Evolutionary conservation across 2,329 filamentous ascomycete species (phyloP).

Genomic region (Boeremia exigua): DNA sequence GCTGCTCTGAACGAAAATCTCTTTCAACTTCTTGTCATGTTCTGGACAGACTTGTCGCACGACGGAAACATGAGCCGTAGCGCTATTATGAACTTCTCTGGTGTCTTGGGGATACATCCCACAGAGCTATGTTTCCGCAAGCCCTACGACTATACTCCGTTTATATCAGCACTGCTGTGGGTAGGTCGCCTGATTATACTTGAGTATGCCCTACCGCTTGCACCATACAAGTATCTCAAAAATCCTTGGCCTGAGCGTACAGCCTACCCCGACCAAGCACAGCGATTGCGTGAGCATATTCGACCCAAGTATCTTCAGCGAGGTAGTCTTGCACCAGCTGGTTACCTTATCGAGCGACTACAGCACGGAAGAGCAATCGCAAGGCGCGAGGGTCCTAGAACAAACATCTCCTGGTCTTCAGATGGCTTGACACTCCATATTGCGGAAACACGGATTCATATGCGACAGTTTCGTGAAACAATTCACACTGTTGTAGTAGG

Average conservation of each 20-base stretch:
- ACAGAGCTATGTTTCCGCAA: slow-evolving; percentile 9
- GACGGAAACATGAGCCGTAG: slow-evolving; percentile 6
- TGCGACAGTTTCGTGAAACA: slow-evolving; percentile 7
- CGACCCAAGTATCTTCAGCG: slow-evolving; percentile 10
- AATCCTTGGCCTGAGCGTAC: slow-evolving; percentile 7
- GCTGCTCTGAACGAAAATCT: slow-evolving; percentile 6
- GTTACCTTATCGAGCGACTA: slow-evolving; percentile 12
- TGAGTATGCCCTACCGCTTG: slow-evolving; percentile 12
- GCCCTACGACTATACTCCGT: slow-evolving; percentile 13
- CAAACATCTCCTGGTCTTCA: not conserved
- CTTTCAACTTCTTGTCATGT: slow-evolving; percentile 17
- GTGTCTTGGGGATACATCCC: slow-evolving; percentile 13
- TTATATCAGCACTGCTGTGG: slow-evolving; percentile 11
- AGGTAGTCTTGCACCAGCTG: slow-evolving; percentile 8
- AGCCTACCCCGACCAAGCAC: slow-evolving; percentile 4
- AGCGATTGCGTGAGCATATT: slow-evolving; percentile 8
- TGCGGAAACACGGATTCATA: slow-evolving; percentile 1
- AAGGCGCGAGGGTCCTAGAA: slow-evolving; percentile 8
- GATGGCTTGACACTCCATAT: slow-evolving; percentile 13
- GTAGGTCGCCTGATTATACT: slow-evolving; percentile 9
- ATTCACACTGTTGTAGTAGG: slow-evolving; percentile 4
- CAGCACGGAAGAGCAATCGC: slow-evolving; percentile 4
- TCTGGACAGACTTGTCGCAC: slow-evolving; percentile 13
- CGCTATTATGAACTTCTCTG: slow-evolving; percentile 12
- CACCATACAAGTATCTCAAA: slow-evolving; percentile 10